These are phyloP conservation scores for Fusarium irregulare DNA, from an alignment of 2,329 filamentous ascomycete genomes.

Conservation along the genomic window DNA sequence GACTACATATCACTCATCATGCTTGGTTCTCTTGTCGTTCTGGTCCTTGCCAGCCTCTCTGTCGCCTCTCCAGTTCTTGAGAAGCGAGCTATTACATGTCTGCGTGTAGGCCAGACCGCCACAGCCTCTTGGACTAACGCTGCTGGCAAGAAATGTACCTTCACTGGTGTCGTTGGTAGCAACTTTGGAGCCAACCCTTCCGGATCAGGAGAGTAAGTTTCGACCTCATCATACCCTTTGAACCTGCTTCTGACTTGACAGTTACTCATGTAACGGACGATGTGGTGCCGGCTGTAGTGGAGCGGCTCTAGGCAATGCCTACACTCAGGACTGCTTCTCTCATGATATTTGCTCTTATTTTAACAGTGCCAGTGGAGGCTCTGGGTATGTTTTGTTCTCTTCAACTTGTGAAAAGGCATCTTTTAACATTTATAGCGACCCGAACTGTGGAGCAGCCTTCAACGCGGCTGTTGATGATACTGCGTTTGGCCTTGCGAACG, in stretches of 20 bases:
- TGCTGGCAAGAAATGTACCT: constrained; percentile 56
- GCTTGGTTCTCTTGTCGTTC: constrained; percentile 15
- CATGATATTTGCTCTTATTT: constrained; percentile 65
- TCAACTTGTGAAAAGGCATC: rapidly evolving
- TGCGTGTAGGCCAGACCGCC: constrained; percentile 48
- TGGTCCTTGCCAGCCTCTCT: constrained; percentile 15
- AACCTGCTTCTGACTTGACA: constrained; percentile 30
- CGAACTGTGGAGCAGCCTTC: constrained; percentile 60
- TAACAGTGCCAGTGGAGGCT: constrained; percentile 59
- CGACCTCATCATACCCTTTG: rapidly evolving
- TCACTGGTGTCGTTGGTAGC: constrained; percentile 58
- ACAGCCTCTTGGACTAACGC: constrained; percentile 60
- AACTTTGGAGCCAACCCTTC: constrained; percentile 59
- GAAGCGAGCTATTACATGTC: constrained; percentile 39
- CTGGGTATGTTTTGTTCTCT: constrained; percentile 49
- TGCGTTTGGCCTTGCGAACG: constrained; percentile 49
- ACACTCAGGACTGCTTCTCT: constrained; percentile 63
- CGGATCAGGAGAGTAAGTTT: constrained; percentile 57
- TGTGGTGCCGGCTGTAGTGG: constrained; percentile 61
- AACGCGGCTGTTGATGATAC: constrained; percentile 58
- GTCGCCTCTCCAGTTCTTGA: constrained; percentile 24
- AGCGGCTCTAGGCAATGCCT: constrained; percentile 57
- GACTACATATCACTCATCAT: constrained; percentile 5
- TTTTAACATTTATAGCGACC: constrained; percentile 51
- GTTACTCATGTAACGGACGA: constrained; percentile 62